Evolutionary conservation across 192 early-diverging fungal species (phyloP), one percentile per base, ranked within the genome.

Genomic region (Coemansia sp.): DNA sequence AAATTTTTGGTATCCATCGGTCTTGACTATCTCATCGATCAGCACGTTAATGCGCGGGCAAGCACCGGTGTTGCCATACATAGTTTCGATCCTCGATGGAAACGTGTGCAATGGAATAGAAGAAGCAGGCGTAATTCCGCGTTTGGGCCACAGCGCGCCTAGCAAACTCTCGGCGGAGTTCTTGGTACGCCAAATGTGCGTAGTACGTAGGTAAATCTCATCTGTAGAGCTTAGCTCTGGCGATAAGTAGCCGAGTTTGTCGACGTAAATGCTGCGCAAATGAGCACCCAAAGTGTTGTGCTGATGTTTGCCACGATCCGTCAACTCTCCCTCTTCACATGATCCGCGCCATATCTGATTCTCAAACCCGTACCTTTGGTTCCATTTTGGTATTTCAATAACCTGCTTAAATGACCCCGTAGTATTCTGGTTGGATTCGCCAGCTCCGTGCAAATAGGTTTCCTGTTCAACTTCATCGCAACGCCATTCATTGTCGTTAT

Each of bases 171-270:
- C 68, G n/a, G 69, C 75, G 5, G 81, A 81, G 43, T 66, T 70
- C 19, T 83, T 77, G 0, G 87, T 89, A 19, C 89, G 76, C 54
- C 80, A 70, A 40, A 84, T 73, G 49, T 82, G 68, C 3, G 86
- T 85, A 5, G 80, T 83, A 7, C 85, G 68, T 26, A 81, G 47
- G 50, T 85, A 88, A 13, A 91, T 54, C 31, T 72, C 69, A 8
- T 50, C 37, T 0, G 65, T 40, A 42, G 39, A 35, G 48, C 78
- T 60, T 28, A 78, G 63, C n/a, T 54, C 38, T 11, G 47, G 18
- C 7, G 81, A 50, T 44, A 83, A 45, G 46, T 75, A 78, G 0
- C 63, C 55, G 9, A 82, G 50, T 59, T 79, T 74, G 46, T 82
- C 71, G 0, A 83, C 64, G 15, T 83, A 83, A 41, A 83, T 78